Evolutionary conservation across 257 asterid species (phyloP), one percentile per base, ranked within the genome.

Genomic region (Penstemon eatonii): DNA sequence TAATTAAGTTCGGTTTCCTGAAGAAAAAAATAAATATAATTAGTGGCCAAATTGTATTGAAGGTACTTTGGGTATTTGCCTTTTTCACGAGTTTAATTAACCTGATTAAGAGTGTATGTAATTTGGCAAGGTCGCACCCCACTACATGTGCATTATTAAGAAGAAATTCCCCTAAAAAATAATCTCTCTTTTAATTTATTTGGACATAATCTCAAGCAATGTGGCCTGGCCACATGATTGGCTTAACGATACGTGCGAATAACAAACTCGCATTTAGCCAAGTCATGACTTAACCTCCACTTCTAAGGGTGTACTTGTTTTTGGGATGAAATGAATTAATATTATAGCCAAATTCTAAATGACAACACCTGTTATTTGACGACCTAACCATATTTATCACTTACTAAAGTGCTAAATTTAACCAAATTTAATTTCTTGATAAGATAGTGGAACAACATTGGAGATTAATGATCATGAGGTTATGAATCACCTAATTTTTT

Each of bases 161-260:
- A 5, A 7, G 39, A 10, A 56, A 56, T 6, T 12, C 33, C 60
- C 40, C 33, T 56, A 56, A 56, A 7, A 25, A 25, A 1, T 72
- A 60, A 70, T 18, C 68, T 41, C 56, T 70, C 44, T 43, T 66
- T 56, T 25, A 25, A 25, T 25, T 47, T 61, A 61, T 78, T 77
- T 80, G 63, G 80, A 74, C 81, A 68, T 44, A 41, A 63, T 72
- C 55, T 61, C 77, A 73, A 75, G 55, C 44, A 63, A 70, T 60
- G 84, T 70, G 77, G 62, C 73, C 85, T 70, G 77, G 62, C 73
- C 85, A 82, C 90, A 82, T 83, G 63, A 60, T 44, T 65, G 74
- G 73, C 80, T 74, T 59, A 77, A 59, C 73, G 59, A 69, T 73
- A 78, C 82, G 83, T 82, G 90, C 77, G 80, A 81, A 68, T 68